Percentiles rank a stretch among this genome's conserved stretches.
Conservation (phyloP, 106 monocot genomes). For the Agapanthus africanus region DNA sequence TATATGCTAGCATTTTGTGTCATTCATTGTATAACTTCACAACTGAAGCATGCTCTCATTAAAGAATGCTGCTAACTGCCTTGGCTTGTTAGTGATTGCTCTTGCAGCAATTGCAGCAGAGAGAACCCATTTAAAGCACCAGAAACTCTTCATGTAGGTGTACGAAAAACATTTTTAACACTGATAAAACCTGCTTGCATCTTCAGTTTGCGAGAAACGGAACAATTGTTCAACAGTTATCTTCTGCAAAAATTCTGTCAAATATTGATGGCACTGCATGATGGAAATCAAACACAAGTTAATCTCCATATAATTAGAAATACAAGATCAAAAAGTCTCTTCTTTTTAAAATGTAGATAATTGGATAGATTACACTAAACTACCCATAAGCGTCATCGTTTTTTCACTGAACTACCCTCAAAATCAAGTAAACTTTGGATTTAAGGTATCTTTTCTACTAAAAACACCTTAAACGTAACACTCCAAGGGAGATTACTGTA, state of each 20-base stretch:
- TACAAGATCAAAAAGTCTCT: neutral
- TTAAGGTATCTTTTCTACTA: neutral
- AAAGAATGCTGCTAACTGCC: no score
- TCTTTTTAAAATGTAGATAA: neutral
- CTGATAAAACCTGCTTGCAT: no score
- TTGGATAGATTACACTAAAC: no score
- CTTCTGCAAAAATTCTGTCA: constrained; percentile 12
- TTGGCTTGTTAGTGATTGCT: no score
- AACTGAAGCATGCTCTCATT: no score
- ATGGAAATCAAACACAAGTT: neutral
- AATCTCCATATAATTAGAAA: neutral
- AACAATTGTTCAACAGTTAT: neutral
- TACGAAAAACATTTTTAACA: no score
- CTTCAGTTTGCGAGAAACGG: no score
- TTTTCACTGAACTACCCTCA: neutral
- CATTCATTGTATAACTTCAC: no score
- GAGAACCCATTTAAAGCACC: no score
- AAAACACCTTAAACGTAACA: neutral
- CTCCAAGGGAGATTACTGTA: neutral
- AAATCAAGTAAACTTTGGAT: neutral
- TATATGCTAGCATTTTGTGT: no score
- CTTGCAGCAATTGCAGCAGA: no score
- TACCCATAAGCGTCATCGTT: neutral
- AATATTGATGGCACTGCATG: constrained; percentile 17
- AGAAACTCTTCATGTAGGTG: no score